These are phyloP conservation scores for Fusarium coicis DNA, from an alignment of 2,329 filamentous ascomycete species.

Conservation along the genomic window DNA sequence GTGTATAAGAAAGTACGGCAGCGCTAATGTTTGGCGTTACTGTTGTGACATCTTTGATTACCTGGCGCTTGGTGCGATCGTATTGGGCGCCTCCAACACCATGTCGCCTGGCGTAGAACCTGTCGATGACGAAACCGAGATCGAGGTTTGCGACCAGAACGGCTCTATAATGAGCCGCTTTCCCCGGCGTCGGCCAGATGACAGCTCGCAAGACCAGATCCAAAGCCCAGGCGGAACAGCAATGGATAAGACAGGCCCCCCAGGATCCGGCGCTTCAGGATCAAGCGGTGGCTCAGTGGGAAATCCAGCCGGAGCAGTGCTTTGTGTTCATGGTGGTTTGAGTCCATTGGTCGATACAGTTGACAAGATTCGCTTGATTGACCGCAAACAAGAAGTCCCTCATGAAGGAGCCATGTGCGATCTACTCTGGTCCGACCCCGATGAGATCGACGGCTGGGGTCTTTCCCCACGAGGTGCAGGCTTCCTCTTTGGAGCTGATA, in stretches of 20 bases:
- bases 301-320: constrained; percentile 81
- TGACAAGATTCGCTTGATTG: constrained; percentile 93
- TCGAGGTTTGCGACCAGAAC: constrained; percentile 89
- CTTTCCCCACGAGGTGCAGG: constrained; percentile 93
- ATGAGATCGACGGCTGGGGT: constrained; percentile 98
- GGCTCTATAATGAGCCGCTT: constrained; percentile 82
- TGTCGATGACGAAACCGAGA: constrained; percentile 81
- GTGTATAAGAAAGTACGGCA: constrained; percentile 94
- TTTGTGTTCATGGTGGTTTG: constrained; percentile 95
- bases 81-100: constrained; percentile 83
- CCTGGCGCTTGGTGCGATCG: constrained; percentile 87
- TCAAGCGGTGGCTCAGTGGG: constrained; percentile 71
- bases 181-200: constrained; percentile 58
- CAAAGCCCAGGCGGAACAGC: constrained; percentile 44
- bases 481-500: constrained; percentile 94
- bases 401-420: constrained; percentile 99
- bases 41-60: constrained; percentile 99
- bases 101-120: constrained; percentile 63
- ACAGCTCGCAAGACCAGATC: constrained; percentile 40
- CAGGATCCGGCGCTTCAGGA: constrained; percentile 82
- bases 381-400: constrained; percentile 97
- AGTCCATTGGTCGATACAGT: constrained; percentile 92
- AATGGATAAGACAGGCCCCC: constrained; percentile 68
- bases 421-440: constrained; percentile 95
- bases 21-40: constrained; percentile 95